A percentile compares a stretch with the other conserved stretches of the same genome.
Conservation (phyloP, 257 asterid species). For the Hygrophila difformis region DNA sequence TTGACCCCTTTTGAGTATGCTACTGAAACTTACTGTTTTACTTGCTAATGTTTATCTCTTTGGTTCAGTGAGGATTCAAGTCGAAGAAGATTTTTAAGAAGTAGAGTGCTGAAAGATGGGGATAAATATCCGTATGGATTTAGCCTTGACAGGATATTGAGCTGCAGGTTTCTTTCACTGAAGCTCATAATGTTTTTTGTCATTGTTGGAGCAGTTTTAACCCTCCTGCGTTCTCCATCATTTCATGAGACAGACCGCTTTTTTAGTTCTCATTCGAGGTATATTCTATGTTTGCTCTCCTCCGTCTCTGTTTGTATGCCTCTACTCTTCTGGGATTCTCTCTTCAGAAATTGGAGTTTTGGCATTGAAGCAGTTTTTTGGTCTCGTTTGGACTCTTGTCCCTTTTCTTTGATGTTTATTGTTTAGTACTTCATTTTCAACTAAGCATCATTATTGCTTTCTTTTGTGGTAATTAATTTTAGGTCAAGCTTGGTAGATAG, state of each 20-base stretch:
- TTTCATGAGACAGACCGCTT: slow-evolving; percentile 43
- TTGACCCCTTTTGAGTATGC: not conserved
- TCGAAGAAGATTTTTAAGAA: slow-evolving; percentile 51
- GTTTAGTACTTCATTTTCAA: not conserved
- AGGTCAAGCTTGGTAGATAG: slow-evolving; percentile 44
- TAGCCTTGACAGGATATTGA: slow-evolving; percentile 38
- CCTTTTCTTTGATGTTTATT: not conserved
- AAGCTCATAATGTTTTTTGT: slow-evolving; percentile 59
- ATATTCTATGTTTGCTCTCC: slow-evolving; percentile 13
- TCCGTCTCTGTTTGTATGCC: not conserved
- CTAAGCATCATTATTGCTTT: not conserved
- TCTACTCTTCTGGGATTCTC: too few species aligned
- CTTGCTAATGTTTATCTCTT: slow-evolving; percentile 12
- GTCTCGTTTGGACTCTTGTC: too few species aligned
- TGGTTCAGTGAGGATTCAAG: slow-evolving; percentile 58
- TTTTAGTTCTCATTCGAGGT: slow-evolving; percentile 40
- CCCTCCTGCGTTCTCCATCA: slow-evolving; percentile 50
- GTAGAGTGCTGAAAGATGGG: slow-evolving; percentile 51
- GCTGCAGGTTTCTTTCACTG: slow-evolving; percentile 46
- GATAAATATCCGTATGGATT: slow-evolving; percentile 44
- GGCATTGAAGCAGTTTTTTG: not conserved
- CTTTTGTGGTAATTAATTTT: slow-evolving; percentile 14
- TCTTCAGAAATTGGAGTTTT: not conserved
- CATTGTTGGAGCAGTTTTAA: slow-evolving; percentile 52
- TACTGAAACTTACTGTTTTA: slow-evolving; percentile 4